Evolutionary conservation across 2,329 filamentous ascomycete species (phyloP).

Genomic region (Cylindrodendrum hubeiense): DNA sequence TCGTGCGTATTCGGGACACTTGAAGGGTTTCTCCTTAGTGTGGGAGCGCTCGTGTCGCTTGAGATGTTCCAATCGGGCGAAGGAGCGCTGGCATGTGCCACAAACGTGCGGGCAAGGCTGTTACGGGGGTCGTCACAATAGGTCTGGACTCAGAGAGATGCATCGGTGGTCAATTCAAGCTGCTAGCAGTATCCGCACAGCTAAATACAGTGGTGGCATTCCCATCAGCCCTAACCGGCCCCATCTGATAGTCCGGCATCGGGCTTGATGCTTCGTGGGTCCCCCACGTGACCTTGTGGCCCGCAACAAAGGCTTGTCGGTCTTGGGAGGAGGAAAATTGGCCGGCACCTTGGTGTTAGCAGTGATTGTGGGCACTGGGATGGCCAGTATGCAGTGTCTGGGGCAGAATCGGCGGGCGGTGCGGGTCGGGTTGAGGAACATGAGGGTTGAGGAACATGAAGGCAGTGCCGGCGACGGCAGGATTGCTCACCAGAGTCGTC

Average conservation of each 20-base stretch:
- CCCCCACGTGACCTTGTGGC: too few relatives aligned
- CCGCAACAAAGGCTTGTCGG: too few relatives aligned
- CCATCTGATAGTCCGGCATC: too few relatives aligned
- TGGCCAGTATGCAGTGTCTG: constrained; percentile 48
- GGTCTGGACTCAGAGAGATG: too few relatives aligned
- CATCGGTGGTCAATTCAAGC: too few relatives aligned
- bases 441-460: too few relatives aligned
- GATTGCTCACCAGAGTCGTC: constrained; percentile 57
- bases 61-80: constrained; percentile 93
- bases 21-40: constrained; percentile 98
- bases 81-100: constrained; percentile 89
- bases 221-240: too few relatives aligned
- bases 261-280: too few relatives aligned
- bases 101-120: constrained; percentile 97
- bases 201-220: too few relatives aligned
- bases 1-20: constrained; percentile 92
- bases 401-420: too few relatives aligned
- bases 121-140: too few relatives aligned
- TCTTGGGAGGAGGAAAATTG: constrained; percentile 86
- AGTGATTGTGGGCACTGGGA: constrained; percentile 62
- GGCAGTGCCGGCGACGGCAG: constrained; percentile 46
- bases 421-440: constrained; percentile 45
- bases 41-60: constrained; percentile 99
- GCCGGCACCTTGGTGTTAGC: constrained; percentile 60
- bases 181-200: too few relatives aligned